Conservation (phyloP, 352 stramenopile species). For the Phytophthora aleatoria region DNA sequence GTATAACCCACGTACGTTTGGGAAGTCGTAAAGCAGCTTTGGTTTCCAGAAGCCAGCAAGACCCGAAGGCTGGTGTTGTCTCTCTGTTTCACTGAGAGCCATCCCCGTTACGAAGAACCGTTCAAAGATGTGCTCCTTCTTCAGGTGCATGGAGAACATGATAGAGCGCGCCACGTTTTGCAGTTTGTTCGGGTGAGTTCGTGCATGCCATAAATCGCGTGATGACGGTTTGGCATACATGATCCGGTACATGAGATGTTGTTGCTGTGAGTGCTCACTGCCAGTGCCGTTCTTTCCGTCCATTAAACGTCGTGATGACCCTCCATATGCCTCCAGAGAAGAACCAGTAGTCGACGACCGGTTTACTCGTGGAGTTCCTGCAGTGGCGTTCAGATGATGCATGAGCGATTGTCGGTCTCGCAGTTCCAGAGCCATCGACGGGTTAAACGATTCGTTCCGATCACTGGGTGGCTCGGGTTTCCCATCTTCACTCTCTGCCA, state of each 20-base stretch:
- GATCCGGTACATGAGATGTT: slow-evolving; percentile 78
- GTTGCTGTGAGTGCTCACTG: slow-evolving; percentile 38
- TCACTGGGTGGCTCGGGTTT: slow-evolving; percentile 8
- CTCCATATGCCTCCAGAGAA: slow-evolving; percentile 32
- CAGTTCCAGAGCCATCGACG: slow-evolving; percentile 30
- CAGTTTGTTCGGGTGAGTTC: slow-evolving; percentile 49
- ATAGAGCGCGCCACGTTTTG: slow-evolving; percentile 73
- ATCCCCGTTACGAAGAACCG: slow-evolving; percentile 79
- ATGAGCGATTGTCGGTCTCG: slow-evolving; percentile 41
- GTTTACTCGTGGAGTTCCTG: slow-evolving; percentile 32
- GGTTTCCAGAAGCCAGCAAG: slow-evolving; percentile 75
- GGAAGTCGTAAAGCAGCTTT: slow-evolving; percentile 71
- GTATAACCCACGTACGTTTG: slow-evolving; percentile 44
- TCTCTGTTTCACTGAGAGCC: slow-evolving; percentile 38
- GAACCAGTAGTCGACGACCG: slow-evolving; percentile 69
- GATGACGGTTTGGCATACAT: slow-evolving; percentile 73
- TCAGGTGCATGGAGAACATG: slow-evolving; percentile 82
- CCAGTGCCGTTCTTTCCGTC: slow-evolving; percentile 29
- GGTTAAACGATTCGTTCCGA: slow-evolving; percentile 11
- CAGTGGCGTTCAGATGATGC: slow-evolving; percentile 26
- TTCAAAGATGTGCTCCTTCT: slow-evolving; percentile 85
- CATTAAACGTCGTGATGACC: slow-evolving; percentile 25
- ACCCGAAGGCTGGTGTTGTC: slow-evolving; percentile 32
- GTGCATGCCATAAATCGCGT: slow-evolving; percentile 63
- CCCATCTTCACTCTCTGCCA: slow-evolving; percentile 14